phyloP scores from a whole-genome alignment of 2,329 filamentous ascomycete genomes.

The Ramularia endophylla region DNA sequence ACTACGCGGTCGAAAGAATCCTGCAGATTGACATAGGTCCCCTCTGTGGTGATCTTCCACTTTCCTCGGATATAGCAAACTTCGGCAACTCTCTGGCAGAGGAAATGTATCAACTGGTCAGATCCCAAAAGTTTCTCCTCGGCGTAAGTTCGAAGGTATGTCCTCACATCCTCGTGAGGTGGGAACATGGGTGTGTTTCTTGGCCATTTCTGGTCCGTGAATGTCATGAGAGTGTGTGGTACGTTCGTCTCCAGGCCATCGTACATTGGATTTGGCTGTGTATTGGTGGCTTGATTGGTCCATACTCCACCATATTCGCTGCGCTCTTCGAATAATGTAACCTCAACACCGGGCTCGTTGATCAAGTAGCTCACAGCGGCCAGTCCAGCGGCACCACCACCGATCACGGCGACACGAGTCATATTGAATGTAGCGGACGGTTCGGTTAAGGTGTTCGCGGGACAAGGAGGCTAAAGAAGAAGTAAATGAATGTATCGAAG shows the following conservation, averaged over 20 bases:
- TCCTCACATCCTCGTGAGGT: constrained; percentile 1
- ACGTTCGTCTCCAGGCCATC: constrained; percentile 12
- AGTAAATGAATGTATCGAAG: too few relatives aligned
- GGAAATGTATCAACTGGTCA: too few relatives aligned
- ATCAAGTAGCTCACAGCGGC: constrained; percentile 11
- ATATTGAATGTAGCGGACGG: too few relatives aligned
- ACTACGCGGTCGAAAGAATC: constrained; percentile 6
- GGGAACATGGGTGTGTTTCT: constrained; percentile 5
- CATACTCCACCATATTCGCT: constrained; percentile 9
- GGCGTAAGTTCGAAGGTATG: constrained; percentile 7
- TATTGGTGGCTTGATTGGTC: constrained; percentile 1
- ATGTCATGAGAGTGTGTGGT: constrained; percentile 13
- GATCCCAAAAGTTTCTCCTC: too few relatives aligned
- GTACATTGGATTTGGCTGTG: constrained; percentile 10
- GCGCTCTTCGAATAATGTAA: constrained; percentile 11
- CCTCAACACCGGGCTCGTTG: constrained; percentile 6
- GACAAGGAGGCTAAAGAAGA: too few relatives aligned
- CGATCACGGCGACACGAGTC: constrained; percentile 8
- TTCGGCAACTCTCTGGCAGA: too few relatives aligned
- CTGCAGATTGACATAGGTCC: neutral
- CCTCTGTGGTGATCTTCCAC: neutral
- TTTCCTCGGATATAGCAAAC: too few relatives aligned
- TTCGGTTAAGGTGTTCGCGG: too few relatives aligned
- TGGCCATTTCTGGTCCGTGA: constrained; percentile 9
- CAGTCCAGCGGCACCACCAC: constrained; percentile 12